Base-by-base conservation (phyloP, 2,329 filamentous ascomycete species). In the Rutstroemia sydowiana region DNA sequence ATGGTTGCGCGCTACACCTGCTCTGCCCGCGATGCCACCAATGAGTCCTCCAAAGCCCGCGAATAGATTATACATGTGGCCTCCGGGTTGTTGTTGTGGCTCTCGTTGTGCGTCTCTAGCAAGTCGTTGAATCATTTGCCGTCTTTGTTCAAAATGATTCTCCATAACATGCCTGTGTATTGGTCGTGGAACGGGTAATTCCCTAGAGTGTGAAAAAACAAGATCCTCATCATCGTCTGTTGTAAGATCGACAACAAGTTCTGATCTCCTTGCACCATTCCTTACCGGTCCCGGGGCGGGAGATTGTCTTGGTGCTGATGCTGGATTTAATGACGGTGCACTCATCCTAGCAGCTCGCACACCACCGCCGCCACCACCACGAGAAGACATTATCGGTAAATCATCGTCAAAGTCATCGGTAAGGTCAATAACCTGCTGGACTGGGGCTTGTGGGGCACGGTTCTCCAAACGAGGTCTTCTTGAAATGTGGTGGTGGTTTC, bases 171-270 rank as follows among this genome's bases (percentile, higher is more conserved):
- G 14, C 5, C 34, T 14, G n/a, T 18, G 6, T 6, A 13, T 18
- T 2, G 13, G 47, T 23, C 37, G 36, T 31, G 47, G 23, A 34
- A 23, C 37, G n/a, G 37, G 37, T 20, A 42, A 36, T 39, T 55
- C 46, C 16, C 54, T 45, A 37, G 45, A 43, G 46, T 54, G 37
- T 13, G 41, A 45, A 13, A 52, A 43, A 20, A 48, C 40, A 32
- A 54, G 42, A 36, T 54, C 68, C 10, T 67, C 66, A 6, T 69
- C 69, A 53, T 79, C 75, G 23, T 66, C 66, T 37, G 21, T 42
- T 2, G 77, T 81, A 9, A 81, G 69, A 59, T 81, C 78, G 48
- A 81, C 78, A 26, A 79, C 65, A 16, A 61, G 55, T n/a, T 48
- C 55, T 10, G 64, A 21, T 7, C 48, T 53, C 16, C 55, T 32